Percentiles rank a stretch among this genome's conserved stretches.
Evolutionary conservation across 768 basidiomycete species (phyloP).

Genomic region (Leucocoprinus sp.): DNA sequence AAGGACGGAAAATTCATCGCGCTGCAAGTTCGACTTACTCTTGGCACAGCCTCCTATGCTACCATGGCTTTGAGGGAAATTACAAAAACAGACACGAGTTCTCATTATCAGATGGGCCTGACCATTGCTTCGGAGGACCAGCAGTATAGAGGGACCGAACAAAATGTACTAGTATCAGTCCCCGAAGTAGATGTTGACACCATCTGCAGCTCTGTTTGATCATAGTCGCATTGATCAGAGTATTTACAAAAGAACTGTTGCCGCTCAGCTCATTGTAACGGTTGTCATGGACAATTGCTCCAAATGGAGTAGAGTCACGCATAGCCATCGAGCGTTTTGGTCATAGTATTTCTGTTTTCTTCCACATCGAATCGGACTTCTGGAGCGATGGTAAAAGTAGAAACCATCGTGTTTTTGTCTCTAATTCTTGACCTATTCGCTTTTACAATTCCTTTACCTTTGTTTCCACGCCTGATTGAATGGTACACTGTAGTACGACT

Average conservation of each 20-base stretch:
- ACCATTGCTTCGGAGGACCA: conserved; percentile 79
- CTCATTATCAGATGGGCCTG: conserved; percentile 78
- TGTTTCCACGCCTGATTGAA: conserved; percentile 96
- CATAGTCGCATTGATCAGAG: background rate
- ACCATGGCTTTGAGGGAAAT: conserved; percentile 97
- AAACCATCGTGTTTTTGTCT: conserved; percentile 82
- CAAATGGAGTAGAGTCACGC: background rate
- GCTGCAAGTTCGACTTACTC: conserved; percentile 74
- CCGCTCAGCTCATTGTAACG: background rate
- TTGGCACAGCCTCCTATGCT: conserved; percentile 91
- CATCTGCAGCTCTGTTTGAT: no score
- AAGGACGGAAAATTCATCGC: conserved; percentile 82
- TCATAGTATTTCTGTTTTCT: background rate
- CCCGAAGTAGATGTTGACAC: conserved; percentile 15
- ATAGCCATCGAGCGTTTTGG: background rate
- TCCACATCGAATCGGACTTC: background rate
- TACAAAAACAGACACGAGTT: conserved; percentile 92
- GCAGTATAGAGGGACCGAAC: conserved; percentile 55
- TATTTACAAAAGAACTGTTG: no score
- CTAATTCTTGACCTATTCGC: conserved; percentile 85
- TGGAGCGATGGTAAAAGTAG: conserved; percentile 51
- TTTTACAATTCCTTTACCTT: conserved; percentile 91
- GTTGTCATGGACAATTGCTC: background rate
- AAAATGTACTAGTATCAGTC: conserved; percentile 22
- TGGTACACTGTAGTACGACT: conserved; percentile 63